A percentile compares a stretch with the other conserved stretches of the same genome.
phyloP scores from a whole-genome alignment of 164 flowering plant species.

The Buxus sempervirens region DNA sequence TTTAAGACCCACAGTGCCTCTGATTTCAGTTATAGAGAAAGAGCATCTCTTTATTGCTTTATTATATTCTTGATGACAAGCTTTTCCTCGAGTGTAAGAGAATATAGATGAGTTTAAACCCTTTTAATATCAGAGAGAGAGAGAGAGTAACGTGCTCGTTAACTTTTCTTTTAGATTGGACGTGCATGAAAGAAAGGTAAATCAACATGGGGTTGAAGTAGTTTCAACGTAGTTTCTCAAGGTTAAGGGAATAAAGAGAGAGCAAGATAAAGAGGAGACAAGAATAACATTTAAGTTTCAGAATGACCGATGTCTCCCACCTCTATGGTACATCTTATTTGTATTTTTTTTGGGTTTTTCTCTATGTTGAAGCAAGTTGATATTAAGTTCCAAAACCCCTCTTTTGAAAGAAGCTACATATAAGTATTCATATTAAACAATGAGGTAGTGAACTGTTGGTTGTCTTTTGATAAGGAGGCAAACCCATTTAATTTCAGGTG shows the following conservation, averaged over 20 bases:
- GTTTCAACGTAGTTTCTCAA: conserved; percentile 47
- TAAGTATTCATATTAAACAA: too few species aligned
- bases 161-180: conserved; percentile 35
- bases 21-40: too few species aligned
- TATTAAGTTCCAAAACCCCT: too few species aligned
- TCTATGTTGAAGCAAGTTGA: too few species aligned
- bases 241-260: conserved; percentile 39
- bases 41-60: conserved; percentile 36
- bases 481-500: too few species aligned
- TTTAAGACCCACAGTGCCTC: too few species aligned
- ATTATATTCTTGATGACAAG: conserved; percentile 31
- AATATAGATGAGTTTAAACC: neutral
- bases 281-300: conserved; percentile 32
- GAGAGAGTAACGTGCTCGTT: conserved; percentile 37
- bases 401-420: too few species aligned
- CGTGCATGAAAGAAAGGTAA: conserved; percentile 40
- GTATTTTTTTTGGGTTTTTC: neutral
- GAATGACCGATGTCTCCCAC: conserved; percentile 10
- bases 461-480: too few species aligned
- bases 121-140: conserved; percentile 16
- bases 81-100: conserved; percentile 12
- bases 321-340: neutral
- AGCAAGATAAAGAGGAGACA: conserved; percentile 27
- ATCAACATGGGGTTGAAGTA: conserved; percentile 26
- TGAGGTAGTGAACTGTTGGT: too few species aligned